Percentiles rank a stretch among this genome's conserved stretches.
Conservation (phyloP, 331 rosid species). For the Quercus phellos region DNA sequence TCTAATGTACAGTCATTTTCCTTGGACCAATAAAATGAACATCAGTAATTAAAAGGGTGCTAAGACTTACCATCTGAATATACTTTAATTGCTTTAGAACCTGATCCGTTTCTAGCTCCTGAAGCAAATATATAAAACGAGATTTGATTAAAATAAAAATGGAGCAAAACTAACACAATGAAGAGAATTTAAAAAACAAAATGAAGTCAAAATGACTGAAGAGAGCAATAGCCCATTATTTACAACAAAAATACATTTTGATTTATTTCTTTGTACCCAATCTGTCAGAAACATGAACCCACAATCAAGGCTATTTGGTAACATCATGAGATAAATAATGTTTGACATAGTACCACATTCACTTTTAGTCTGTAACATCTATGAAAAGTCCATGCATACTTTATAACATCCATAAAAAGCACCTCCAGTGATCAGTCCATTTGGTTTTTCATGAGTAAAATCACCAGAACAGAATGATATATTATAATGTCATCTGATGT, state of each 20-base stretch:
- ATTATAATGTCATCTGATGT: neutral
- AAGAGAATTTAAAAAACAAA: slow-evolving; percentile 6
- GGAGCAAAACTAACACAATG: neutral
- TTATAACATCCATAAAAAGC: neutral
- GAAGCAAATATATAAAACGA: slow-evolving; percentile 21
- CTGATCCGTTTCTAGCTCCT: slow-evolving; percentile 76
- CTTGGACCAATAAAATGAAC: neutral
- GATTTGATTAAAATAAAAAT: neutral
- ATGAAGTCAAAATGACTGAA: neutral
- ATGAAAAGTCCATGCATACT: neutral
- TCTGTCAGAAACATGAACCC: slow-evolving; percentile 1
- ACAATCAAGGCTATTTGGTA: neutral
- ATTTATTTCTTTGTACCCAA: neutral
- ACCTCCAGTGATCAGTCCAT: neutral
- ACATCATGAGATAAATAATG: neutral
- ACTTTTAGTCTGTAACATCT: neutral
- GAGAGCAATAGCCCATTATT: slow-evolving; percentile 14
- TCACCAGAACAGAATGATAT: slow-evolving; percentile 2
- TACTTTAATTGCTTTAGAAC: slow-evolving; percentile 76
- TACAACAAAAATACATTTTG: slow-evolving; percentile 1
- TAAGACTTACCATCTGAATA: slow-evolving; percentile 61
- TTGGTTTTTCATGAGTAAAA: neutral
- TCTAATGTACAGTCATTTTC: neutral
- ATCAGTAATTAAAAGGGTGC: slow-evolving; percentile 4
- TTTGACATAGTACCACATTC: neutral